Evolutionary conservation across 352 stramenopile species (phyloP).

Genomic region (Albugo candida): DNA sequence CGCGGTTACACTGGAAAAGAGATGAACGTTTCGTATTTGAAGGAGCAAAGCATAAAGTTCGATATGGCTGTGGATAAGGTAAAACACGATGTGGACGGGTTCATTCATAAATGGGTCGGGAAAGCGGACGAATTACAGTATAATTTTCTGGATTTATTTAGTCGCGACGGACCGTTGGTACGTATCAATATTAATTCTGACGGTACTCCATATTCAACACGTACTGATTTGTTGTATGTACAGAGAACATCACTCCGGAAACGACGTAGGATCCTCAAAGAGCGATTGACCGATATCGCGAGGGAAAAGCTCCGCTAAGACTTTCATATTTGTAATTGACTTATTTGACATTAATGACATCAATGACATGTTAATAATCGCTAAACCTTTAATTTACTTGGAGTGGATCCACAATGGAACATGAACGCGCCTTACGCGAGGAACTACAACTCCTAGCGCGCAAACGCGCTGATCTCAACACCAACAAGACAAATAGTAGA

Average conservation of each 20-base stretch:
- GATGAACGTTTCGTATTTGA: slow-evolving; percentile 83
- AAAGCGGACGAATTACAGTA: slow-evolving; percentile 70
- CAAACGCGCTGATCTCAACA: slow-evolving; percentile 25
- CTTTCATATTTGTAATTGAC: no score
- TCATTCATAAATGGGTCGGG: slow-evolving; percentile 58
- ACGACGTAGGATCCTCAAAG: slow-evolving; percentile 67
- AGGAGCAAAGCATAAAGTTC: slow-evolving; percentile 77
- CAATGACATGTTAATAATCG: background rate
- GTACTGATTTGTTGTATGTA: slow-evolving; percentile 1
- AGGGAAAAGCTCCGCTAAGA: slow-evolving; percentile 21
- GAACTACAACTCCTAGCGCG: slow-evolving; percentile 24
- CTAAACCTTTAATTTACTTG: no score
- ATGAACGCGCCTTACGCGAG: slow-evolving; percentile 29
- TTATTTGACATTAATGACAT: slow-evolving; percentile 3
- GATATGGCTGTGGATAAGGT: slow-evolving; percentile 74
- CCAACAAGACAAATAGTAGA: background rate
- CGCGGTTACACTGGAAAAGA: slow-evolving; percentile 81
- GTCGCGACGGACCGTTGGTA: slow-evolving; percentile 55
- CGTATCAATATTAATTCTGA: background rate
- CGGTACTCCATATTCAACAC: background rate
- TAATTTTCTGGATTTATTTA: slow-evolving; percentile 56
- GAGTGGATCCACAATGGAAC: slow-evolving; percentile 11
- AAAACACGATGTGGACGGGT: slow-evolving; percentile 53
- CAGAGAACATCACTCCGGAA: slow-evolving; percentile 56
- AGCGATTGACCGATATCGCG: slow-evolving; percentile 25